Percentiles rank a stretch among this genome's conserved stretches.
These are phyloP conservation scores for Plasmodium sp. DNA, from an alignment of 169 alveolate genomes.

Conservation along the genomic window DNA sequence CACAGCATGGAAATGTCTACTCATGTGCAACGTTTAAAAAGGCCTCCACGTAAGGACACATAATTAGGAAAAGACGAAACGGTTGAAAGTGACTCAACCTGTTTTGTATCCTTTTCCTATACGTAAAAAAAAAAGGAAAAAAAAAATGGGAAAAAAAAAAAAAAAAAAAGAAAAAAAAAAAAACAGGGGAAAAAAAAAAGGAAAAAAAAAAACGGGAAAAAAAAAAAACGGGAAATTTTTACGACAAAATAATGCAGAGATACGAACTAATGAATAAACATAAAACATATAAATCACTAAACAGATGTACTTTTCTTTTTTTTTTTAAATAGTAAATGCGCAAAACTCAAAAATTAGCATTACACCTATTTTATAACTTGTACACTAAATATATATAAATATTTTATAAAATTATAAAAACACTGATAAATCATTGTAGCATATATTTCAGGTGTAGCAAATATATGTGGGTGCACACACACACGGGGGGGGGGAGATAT, in stretches of 20 bases:
- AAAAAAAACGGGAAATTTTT: background rate
- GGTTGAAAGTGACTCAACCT: background rate
- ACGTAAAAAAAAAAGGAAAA: background rate
- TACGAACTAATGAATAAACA: background rate
- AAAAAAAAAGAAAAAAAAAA: background rate
- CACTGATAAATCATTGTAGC: slow-evolving; percentile 43
- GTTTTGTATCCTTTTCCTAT: background rate
- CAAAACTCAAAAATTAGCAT: slow-evolving; percentile 38
- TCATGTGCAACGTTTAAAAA: background rate
- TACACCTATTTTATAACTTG: slow-evolving; percentile 49
- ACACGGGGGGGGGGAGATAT: background rate
- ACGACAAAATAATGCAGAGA: background rate
- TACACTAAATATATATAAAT: slow-evolving; percentile 19
- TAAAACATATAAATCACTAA: background rate
- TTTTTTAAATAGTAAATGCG: background rate
- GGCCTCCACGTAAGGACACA: background rate
- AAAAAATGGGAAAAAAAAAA: background rate
- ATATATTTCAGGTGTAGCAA: background rate
- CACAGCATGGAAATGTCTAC: background rate
- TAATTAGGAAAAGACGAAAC: background rate
- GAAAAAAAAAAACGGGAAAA: background rate
- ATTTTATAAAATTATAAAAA: slow-evolving; percentile 34
- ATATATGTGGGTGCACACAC: background rate
- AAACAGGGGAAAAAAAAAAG: background rate
- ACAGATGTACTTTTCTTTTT: background rate